Evolutionary conservation across 345 rosid genomes (phyloP), one percentile per base, ranked within the genome.

Genomic region (Gossypium rotundifolium): DNA sequence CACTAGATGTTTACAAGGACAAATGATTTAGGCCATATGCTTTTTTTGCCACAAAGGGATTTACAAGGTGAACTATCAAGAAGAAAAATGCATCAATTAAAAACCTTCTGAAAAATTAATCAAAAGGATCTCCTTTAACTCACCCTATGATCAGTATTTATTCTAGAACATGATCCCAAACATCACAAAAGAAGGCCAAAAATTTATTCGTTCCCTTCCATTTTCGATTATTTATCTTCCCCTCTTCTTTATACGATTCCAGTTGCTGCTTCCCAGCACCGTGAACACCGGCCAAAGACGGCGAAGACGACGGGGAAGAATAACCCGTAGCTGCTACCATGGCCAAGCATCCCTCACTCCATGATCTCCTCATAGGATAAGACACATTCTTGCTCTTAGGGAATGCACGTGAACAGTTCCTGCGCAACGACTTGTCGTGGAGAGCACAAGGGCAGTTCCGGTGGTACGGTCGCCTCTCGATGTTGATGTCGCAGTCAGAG

Each of bases 391-490:
- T 80, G 61, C 72, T 55, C 45, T 82, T 79, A 0, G 79, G 79
- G 61, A 66, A 29, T 11, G 64, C 65, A 9, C 81, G 75, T 13
- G 75, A 72, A 5, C 87, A 83, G 25, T 42, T 57, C 61, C 82
- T 83, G 0, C 60, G 54, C 38, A 5, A 59, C 0, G 81, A 74
- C 53, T 74, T 84, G 23, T 61, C 72, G 53, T 88, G 92, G 25
- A 90, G 84, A 2, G 92, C 91, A 17, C 94, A 90, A 4, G 84
- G 29, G 54, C 94, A 90, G 49, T 90, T 83, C 13, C 86, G 86
- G 72, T 88, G 94, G 70, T 90, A 90, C 9, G 92, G 94, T 46
- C 96, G 87, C 8, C 91, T 81, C 38, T 84, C 91, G 3, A 85
- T 75, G 42, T 78, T 78, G 13, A 77, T 27, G 57, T 89, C 90